Percentiles rank a stretch among this genome's conserved stretches.
Conservation (phyloP, 257 asterid species). For the Solanum chilense region DNA sequence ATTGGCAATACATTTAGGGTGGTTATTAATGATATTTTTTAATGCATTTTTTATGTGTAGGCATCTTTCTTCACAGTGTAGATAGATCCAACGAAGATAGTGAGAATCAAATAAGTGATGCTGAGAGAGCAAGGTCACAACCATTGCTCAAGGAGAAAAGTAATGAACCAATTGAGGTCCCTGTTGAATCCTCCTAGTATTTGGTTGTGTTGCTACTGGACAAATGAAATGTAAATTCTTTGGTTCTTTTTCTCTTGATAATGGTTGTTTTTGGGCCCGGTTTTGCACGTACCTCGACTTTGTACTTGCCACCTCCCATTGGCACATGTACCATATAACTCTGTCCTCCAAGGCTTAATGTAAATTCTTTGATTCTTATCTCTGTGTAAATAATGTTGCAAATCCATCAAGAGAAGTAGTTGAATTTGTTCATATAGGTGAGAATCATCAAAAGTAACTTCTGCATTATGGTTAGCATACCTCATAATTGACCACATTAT, state of each 20-base stretch:
- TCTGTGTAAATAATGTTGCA: not conserved
- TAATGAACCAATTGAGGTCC: conserved; percentile 9
- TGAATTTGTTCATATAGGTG: not conserved
- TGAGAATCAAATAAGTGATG: conserved; percentile 16
- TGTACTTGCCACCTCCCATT: not conserved
- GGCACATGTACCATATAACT: not conserved
- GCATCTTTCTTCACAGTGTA: conserved; percentile 56
- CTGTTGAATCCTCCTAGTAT: not conserved
- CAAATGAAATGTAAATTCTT: not conserved
- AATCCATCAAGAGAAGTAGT: not conserved
- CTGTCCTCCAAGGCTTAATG: not conserved
- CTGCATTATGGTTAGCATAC: not conserved
- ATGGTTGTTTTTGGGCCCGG: not conserved
- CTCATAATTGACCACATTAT: not conserved
- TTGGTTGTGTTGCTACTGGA: not conserved
- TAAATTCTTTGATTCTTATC: not conserved
- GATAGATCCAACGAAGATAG: conserved; percentile 66
- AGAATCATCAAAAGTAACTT: not conserved
- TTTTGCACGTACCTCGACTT: not conserved
- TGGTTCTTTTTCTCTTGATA: not conserved
- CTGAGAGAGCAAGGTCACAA: conserved; percentile 30
- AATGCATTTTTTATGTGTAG: conserved; percentile 17
- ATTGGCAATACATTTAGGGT: not conserved
- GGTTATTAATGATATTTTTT: not conserved
- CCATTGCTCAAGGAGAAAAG: conserved; percentile 61